Evolutionary conservation across 2,329 filamentous ascomycete species (phyloP).

Genomic region (Colletotrichum simmondsii): DNA sequence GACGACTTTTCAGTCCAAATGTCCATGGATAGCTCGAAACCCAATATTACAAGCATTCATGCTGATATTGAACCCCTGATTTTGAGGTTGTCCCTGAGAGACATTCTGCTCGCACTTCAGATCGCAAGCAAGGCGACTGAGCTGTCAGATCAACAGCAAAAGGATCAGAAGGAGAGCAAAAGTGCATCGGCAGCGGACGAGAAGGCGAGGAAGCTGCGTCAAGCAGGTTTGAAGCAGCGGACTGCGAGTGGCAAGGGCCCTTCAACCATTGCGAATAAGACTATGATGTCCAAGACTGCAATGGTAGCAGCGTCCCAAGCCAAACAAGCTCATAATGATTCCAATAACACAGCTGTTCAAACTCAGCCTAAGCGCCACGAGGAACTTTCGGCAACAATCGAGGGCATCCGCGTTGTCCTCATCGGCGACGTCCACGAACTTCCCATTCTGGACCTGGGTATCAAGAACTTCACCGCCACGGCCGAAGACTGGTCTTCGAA

Average conservation of each 20-base stretch:
- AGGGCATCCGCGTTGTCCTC: slow-evolving; percentile 90
- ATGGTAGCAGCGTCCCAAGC: slow-evolving; percentile 44
- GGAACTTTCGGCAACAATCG: slow-evolving; percentile 85
- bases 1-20: slow-evolving; percentile 96
- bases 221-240: slow-evolving; percentile 62
- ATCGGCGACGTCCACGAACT: slow-evolving; percentile 97
- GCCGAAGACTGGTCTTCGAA: slow-evolving; percentile 92
- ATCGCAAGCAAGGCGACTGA: slow-evolving; percentile 93
- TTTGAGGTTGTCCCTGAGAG: slow-evolving; percentile 87
- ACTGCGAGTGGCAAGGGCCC: slow-evolving; percentile 66
- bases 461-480: slow-evolving; percentile 87
- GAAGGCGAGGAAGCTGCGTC: slow-evolving; percentile 65
- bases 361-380: slow-evolving; percentile 62
- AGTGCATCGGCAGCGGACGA: slow-evolving; percentile 54
- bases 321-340: slow-evolving; percentile 32
- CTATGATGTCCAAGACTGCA: slow-evolving; percentile 47
- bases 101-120: slow-evolving; percentile 93
- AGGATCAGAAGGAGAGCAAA: slow-evolving; percentile 58
- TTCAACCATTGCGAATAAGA: slow-evolving; percentile 60
- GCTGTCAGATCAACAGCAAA: slow-evolving; percentile 75
- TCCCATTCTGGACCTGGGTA: slow-evolving; percentile 91
- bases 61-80: slow-evolving; percentile 92
- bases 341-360: slow-evolving; percentile 18
- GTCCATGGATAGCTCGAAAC: slow-evolving; percentile 79
- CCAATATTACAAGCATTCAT: slow-evolving; percentile 79